Evolutionary conservation across 192 early-diverging fungal genomes (phyloP), one percentile per base, ranked within the genome.

Genomic region (Glomus cerebriforme): DNA sequence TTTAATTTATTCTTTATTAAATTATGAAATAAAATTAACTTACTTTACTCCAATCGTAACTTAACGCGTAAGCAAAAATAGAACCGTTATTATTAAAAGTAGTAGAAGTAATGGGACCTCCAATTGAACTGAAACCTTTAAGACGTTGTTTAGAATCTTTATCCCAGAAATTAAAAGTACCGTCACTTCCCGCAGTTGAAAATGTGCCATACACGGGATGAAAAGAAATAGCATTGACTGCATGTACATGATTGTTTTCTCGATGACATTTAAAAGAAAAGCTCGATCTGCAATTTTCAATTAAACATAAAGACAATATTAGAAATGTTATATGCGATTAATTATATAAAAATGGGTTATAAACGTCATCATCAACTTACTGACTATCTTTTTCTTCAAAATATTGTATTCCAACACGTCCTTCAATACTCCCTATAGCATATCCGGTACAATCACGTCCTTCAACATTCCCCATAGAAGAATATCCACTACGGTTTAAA

Each of bases 241-340:
- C 76, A 79, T 88, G 93, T 10, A 93, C 90, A 26, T 88, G 81
- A 73, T 84, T 84, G 29, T 87, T 87, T 39, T 92, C 92, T 62
- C 97, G 91, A 84, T 99, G 97, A 83, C 97, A 99, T 79, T 95
- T 96, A 91, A 95, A 96, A 39, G 96, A 92, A 85, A 99, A 95
- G 83, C 96, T 94, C 34, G 86, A 79, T 59, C 87, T 93, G 59
- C 1, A 13, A 59, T 59, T 79, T n/a, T 62, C 0, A 59, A 73
- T 7, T 63, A 74, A 49, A 58, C 49, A 35, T 26, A 59, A 60
- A 47, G 6, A 32, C 43, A 37, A 47, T 72, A 0, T 59, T 22
- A 35, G 17, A 32, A 67, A n/a, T 58, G 24, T 54, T 34, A 34
- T 27, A n/a, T 17, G 43, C 3, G 67, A 80, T 49, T 35, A 47